Evolutionary conservation across 352 stramenopile species (phyloP), one percentile per base, ranked within the genome.

Genomic region (Phytopythium sindhum): DNA sequence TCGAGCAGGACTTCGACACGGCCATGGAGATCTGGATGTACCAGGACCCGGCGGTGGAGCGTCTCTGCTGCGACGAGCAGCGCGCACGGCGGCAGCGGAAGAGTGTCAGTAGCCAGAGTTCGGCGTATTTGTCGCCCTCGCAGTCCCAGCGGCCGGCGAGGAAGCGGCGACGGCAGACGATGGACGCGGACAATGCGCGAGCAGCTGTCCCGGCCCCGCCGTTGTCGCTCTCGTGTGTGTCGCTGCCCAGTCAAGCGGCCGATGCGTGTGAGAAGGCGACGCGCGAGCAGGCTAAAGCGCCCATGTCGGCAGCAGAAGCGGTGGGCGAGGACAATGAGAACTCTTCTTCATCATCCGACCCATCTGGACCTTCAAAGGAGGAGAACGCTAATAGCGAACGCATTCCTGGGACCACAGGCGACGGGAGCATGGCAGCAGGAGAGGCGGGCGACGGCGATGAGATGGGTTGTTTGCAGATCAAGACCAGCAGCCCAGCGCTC

Each of bases 1-100:
- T 89, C 53, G 66, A 79, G 50, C 80, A 89, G 62, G 80, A 87
- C 55, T 89, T 87, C 55, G 80, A 87, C 67, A 84, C 78, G 42
- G 76, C 78, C 24, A 89, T 89, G 76, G 65, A 84, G 63, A 86
- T 87, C 51, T 75, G 82, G 65, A 73, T 79, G 48, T 74, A 78
- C 26, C 72, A 87, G 66, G 80, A 89, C 55, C 61, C 74, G 15
- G 73, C 64, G 52, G 73, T 87, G 19, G 80, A 67, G 42, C 69
- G 69, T 0, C 67, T 89, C 17, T 78, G 71, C 56, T 37, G 39
- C 69, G 54, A 71, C 65, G 45, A 69, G 63, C 17, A 66, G 28
- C 47, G 63, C n/a, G 15, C 48, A 10, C 65, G 55, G 39, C 60
- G 47, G n/a, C n/a, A n/a, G 14, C 57, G 61, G 33, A 67, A 63